Evolutionary conservation across 78 protist species (phyloP).

Genomic region (Tieghemostelium lacteum): DNA sequence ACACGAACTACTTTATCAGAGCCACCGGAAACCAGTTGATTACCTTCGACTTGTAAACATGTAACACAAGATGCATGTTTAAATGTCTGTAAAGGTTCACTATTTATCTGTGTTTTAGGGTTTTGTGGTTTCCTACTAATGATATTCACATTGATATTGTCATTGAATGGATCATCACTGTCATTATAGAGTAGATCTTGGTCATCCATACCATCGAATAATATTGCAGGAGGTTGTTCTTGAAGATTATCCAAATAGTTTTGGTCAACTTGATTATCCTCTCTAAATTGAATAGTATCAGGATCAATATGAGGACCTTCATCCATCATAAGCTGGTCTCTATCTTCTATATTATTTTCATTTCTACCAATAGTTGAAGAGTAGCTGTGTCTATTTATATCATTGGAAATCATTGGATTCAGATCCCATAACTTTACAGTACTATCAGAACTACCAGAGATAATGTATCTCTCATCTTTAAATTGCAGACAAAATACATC

Average conservation of each 20-base stretch:
- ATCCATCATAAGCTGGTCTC: not conserved
- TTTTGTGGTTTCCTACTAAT: not conserved
- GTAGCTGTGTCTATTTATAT: no score
- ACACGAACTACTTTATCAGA: constrained; percentile 54
- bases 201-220: no score
- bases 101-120: no score
- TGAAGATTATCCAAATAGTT: not conserved
- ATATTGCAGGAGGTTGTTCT: not conserved
- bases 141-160: not conserved
- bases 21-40: constrained; percentile 50
- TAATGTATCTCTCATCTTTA: not conserved
- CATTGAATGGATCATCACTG: not conserved
- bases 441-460: constrained; percentile 42
- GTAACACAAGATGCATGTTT: constrained; percentile 52
- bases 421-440: constrained; percentile 56
- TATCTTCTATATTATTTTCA: not conserved
- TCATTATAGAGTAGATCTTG: no score
- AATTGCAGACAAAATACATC: constrained; percentile 67
- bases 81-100: not conserved
- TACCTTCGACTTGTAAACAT: constrained; percentile 28
- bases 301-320: not conserved
- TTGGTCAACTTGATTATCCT: no score
- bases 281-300: no score
- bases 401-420: no score
- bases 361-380: no score